Percentiles rank a stretch among this genome's conserved stretches.
Conservation (phyloP, 2,329 filamentous ascomycete species). For the Sclerotinia sclerotiorum region DNA sequence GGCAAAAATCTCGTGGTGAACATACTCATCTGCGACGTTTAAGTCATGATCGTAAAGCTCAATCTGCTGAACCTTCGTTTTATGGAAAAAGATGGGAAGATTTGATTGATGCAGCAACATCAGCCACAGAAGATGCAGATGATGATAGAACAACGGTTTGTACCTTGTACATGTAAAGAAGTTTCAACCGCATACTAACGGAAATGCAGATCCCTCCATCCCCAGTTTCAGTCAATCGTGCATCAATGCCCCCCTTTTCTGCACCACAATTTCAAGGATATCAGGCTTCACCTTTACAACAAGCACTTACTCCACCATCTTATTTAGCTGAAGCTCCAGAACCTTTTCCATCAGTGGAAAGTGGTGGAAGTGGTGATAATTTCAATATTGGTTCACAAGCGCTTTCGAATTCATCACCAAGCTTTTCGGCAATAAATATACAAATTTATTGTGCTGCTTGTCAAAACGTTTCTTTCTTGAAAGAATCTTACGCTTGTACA, state of each 20-base stretch:
- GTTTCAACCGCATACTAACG: slow-evolving; percentile 26
- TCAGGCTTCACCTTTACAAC: slow-evolving; percentile 86
- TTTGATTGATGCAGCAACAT: slow-evolving; percentile 90
- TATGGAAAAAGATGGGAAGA: slow-evolving; percentile 90
- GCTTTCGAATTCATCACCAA: slow-evolving; percentile 68
- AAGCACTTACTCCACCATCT: slow-evolving; percentile 79
- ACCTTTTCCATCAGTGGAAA: slow-evolving; percentile 87
- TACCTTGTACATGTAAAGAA: slow-evolving; percentile 29
- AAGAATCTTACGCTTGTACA: slow-evolving; percentile 88
- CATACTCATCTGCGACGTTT: slow-evolving; percentile 65
- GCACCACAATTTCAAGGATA: slow-evolving; percentile 67
- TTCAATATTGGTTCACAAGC: slow-evolving; percentile 69
- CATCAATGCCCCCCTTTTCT: slow-evolving; percentile 60
- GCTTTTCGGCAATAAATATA: slow-evolving; percentile 70
- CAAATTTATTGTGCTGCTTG: slow-evolving; percentile 94
- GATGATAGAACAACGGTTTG: slow-evolving; percentile 87
- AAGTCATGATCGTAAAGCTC: slow-evolving; percentile 75
- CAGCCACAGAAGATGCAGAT: slow-evolving; percentile 85
- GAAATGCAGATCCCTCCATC: slow-evolving; percentile 60
- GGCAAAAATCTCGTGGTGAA: slow-evolving; percentile 69
- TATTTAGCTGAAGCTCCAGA: slow-evolving; percentile 67
- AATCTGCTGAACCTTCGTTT: slow-evolving; percentile 76
- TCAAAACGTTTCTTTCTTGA: slow-evolving; percentile 71
- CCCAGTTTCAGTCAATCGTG: slow-evolving; percentile 61
- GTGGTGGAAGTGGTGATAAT: slow-evolving; percentile 69